A percentile compares a stretch with the other conserved stretches of the same genome.
phyloP scores from a whole-genome alignment of 2,329 filamentous ascomycete species.

The Phaeosphaeriaceae sp. region DNA sequence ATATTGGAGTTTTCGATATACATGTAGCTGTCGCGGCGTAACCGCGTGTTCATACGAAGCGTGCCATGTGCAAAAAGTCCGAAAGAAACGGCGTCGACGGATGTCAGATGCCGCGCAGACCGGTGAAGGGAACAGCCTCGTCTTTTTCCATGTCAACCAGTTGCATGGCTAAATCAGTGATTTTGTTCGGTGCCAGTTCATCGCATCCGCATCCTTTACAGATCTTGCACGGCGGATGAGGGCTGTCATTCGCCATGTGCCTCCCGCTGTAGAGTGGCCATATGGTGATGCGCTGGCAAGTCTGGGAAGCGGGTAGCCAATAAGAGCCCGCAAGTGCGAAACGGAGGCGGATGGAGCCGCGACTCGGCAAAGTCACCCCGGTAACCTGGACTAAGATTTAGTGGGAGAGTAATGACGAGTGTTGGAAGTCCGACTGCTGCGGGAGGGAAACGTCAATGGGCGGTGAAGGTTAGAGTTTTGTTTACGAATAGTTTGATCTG shows the following conservation, averaged over 20 bases:
- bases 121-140: conserved; percentile 15
- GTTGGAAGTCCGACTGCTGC: neutral
- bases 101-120: conserved; percentile 9
- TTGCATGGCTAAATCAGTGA: conserved; percentile 2
- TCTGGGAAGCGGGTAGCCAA: conserved; percentile 17
- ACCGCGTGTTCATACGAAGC: neutral
- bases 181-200: conserved; percentile 26
- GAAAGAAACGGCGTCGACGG: neutral
- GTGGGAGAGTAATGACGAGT: conserved; percentile 2
- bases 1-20: neutral
- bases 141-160: conserved; percentile 5
- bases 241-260: conserved; percentile 18
- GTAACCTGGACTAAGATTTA: conserved; percentile 18
- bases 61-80: neutral
- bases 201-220: conserved; percentile 8
- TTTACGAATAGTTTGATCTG: neutral
- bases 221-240: neutral
- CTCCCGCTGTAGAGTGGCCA: conserved; percentile 2
- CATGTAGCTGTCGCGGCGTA: neutral
- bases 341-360: conserved; percentile 7
- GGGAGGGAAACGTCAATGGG: neutral
- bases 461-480: conserved; percentile 1
- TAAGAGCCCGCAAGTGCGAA: conserved; percentile 7
- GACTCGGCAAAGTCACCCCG: conserved; percentile 21
- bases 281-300: conserved; percentile 40